Evolutionary conservation across 345 rosid genomes (phyloP), one percentile per base, ranked within the genome.

Genomic region (Raphanus sativus): DNA sequence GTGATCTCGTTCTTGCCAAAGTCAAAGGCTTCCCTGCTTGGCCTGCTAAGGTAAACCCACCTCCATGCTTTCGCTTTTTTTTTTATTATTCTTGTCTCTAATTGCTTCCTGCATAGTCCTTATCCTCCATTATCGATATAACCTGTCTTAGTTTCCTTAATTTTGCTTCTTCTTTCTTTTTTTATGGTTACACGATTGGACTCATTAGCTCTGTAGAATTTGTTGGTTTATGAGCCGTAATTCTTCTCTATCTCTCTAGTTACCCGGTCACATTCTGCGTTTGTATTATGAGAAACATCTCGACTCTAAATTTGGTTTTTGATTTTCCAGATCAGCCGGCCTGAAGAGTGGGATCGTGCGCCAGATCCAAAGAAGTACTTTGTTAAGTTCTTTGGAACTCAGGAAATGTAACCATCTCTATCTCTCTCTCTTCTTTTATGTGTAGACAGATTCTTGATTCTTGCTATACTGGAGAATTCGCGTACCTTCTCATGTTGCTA

Each of bases 1-100:
- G 99, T 80, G 99, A 96, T 96, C 97, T 96, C 62, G 98, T 96
- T 63, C 94, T 96, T 32, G 99, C 99, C 72, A 96, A 91, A 84
- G 98, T 96, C 86, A 96, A 96, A 89, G 99, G 99, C 24, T 90
- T 87, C 81, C 99, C 99, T 73, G 83, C 86, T 83, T 96, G 99
- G 99, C 99, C 99, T 78, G 99, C 99, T 60, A 89, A 91, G 97
- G 99, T 21, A 21, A n/a, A 21, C 21, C 21, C 21, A 0, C 21
- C 21, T 21, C 21, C 21, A 21, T 21, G 0, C 0, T 21, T 21
- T 21, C 21, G 21, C 21, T 21, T 96, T 5, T 58, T 62, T 38
- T 36, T 48, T 3, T 28, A 6, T 52, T 8, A 6, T 32, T 75
- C 62, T 4, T 8, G 21, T 75, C 68, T 70, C 16, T 58, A 26